Evolutionary conservation across 331 rosid species (phyloP).

Genomic region (Rosa hybrid): DNA sequence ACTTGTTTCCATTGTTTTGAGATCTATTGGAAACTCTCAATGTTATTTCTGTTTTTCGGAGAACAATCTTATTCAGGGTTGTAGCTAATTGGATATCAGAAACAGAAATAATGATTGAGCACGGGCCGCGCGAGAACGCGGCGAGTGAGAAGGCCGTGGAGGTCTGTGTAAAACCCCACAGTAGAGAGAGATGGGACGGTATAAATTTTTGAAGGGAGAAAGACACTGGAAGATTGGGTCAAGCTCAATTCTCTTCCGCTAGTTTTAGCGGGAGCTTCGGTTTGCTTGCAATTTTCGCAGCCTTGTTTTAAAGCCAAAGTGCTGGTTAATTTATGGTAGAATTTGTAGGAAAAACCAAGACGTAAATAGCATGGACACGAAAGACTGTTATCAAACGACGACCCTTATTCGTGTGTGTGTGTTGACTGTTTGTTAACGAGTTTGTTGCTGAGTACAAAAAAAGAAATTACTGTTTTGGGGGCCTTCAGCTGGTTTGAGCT

Average conservation of each 20-base stretch:
- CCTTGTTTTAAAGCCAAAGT: neutral
- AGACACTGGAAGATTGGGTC: slow-evolving; percentile 37
- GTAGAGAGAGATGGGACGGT: slow-evolving; percentile 25
- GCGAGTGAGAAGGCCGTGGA: slow-evolving; percentile 25
- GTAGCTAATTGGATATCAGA: neutral
- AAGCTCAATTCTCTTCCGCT: slow-evolving; percentile 44
- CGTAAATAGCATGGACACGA: slow-evolving; percentile 15
- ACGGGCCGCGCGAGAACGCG: slow-evolving; percentile 44
- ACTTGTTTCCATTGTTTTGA: neutral
- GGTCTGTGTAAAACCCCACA: slow-evolving; percentile 40
- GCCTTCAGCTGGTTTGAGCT: slow-evolving; percentile 6
- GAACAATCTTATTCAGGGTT: neutral
- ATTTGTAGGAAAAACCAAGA: neutral
- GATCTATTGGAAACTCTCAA: neutral
- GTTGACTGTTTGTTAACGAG: neutral
- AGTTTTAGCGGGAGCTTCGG: slow-evolving; percentile 53
- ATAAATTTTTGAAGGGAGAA: slow-evolving; percentile 19
- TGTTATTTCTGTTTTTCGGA: neutral
- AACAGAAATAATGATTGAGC: neutral
- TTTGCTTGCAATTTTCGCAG: neutral
- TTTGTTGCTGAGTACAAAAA: neutral
- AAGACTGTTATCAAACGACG: slow-evolving; percentile 1
- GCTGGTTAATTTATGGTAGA: slow-evolving; percentile 1
- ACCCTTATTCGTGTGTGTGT: neutral
- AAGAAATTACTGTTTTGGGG: neutral